Evolutionary conservation across 495 filamentous ascomycete genomes (phyloP).

Genomic region (Neurospora sp.): DNA sequence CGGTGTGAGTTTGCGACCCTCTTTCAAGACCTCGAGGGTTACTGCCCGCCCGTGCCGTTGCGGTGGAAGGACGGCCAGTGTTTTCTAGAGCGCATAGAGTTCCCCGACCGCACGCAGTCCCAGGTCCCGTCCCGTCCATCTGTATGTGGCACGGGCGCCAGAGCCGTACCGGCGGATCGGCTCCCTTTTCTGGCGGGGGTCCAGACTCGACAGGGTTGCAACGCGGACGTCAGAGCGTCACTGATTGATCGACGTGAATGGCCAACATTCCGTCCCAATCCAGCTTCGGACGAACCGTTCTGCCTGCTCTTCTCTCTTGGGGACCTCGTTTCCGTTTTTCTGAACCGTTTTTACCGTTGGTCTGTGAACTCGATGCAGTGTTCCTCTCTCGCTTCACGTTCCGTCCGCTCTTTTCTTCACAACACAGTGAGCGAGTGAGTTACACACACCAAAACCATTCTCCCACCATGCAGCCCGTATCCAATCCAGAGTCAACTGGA

Average conservation of each 20-base stretch:
- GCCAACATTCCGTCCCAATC: background rate
- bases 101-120: background rate
- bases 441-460: background rate
- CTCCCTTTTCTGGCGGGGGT: background rate
- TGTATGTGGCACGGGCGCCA: conserved; percentile 6
- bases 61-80: background rate
- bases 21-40: background rate
- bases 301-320: background rate
- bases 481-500: background rate
- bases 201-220: background rate
- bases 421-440: background rate
- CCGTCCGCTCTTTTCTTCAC: background rate
- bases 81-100: background rate
- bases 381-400: background rate
- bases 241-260: conserved; percentile 10
- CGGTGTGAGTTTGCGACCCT: background rate
- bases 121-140: background rate
- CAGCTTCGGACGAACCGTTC: background rate
- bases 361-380: background rate
- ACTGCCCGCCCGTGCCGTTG: background rate
- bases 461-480: background rate
- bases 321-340: background rate
- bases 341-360: background rate
- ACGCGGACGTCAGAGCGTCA: background rate
- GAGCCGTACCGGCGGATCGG: conserved; percentile 9